These are phyloP conservation scores for Trichosporon asahii DNA, from an alignment of 1,284 basidiomycete genomes.

Conservation along the genomic window DNA sequence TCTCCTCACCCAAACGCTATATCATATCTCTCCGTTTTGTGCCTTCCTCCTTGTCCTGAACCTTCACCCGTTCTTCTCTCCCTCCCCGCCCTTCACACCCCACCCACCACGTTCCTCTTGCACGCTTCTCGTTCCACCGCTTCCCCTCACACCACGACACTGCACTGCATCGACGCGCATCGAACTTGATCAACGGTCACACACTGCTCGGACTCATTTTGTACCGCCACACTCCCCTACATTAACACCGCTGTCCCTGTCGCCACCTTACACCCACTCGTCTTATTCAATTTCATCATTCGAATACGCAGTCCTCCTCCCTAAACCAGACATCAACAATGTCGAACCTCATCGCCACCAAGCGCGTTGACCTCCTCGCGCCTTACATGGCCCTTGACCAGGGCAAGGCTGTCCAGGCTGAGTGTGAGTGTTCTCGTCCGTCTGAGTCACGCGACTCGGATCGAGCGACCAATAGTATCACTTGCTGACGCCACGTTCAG, in stretches of 20 bases:
- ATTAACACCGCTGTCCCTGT: background rate
- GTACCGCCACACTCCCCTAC: background rate
- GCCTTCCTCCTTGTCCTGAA: constrained; percentile 7
- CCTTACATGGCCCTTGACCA: constrained; percentile 81
- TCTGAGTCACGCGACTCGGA: constrained; percentile 26
- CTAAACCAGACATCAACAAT: constrained; percentile 30
- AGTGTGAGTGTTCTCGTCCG: constrained; percentile 61
- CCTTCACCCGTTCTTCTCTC: background rate
- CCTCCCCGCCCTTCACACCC: background rate
- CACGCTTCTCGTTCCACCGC: background rate
- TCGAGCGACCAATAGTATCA: background rate
- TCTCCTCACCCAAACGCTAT: background rate
- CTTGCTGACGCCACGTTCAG: constrained; percentile 52
- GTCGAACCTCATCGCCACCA: constrained; percentile 54
- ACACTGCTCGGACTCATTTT: background rate
- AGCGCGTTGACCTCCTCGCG: constrained; percentile 77
- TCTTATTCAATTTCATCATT: background rate
- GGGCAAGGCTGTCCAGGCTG: constrained; percentile 84
- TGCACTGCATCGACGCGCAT: constrained; percentile 1
- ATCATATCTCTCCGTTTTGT: constrained; percentile 11
- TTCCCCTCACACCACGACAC: background rate
- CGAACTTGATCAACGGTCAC: background rate
- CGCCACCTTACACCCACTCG: constrained; percentile 10
- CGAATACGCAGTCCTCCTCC: constrained; percentile 4
- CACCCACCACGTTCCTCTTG: background rate